These are phyloP conservation scores for Phaeosphaeriaceae sp. DNA, from an alignment of 2,329 filamentous ascomycete species.

Conservation along the genomic window DNA sequence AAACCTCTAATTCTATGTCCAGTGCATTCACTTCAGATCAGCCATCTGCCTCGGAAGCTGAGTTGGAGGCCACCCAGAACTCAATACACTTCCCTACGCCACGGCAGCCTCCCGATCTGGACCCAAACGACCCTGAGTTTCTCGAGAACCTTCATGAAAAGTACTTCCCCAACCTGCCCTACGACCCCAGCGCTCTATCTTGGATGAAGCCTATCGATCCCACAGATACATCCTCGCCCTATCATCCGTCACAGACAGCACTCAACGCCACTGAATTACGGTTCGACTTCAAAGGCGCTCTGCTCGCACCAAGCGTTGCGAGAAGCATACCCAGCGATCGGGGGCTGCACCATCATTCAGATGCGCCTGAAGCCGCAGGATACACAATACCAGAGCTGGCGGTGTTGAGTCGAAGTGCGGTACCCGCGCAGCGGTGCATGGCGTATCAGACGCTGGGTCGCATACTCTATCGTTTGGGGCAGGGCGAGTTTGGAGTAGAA, in stretches of 20 bases:
- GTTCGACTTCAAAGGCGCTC: constrained; percentile 83
- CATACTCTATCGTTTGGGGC: constrained; percentile 81
- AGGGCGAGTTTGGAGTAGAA: constrained; percentile 70
- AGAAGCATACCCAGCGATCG: constrained; percentile 75
- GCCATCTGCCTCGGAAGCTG: constrained; percentile 1
- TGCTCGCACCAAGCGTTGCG: constrained; percentile 78
- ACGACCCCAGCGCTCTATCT: constrained; percentile 82
- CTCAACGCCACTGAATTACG: constrained; percentile 80
- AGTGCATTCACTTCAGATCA: not conserved
- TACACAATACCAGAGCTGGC: constrained; percentile 91
- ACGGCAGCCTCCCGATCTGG: constrained; percentile 71
- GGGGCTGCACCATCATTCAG: constrained; percentile 91
- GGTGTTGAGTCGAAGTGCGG: constrained; percentile 77
- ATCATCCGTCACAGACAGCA: constrained; percentile 76
- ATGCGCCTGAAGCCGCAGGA: constrained; percentile 89
- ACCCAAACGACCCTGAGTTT: constrained; percentile 83
- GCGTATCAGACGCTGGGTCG: constrained; percentile 90
- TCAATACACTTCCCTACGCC: constrained; percentile 66
- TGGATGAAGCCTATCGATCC: constrained; percentile 81
- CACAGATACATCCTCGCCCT: constrained; percentile 71
- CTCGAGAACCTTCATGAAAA: constrained; percentile 84
- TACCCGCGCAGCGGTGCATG: constrained; percentile 86
- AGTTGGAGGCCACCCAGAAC: constrained; percentile 11
- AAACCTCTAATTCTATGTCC: not conserved
- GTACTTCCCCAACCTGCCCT: constrained; percentile 88